Conservation (phyloP, 768 basidiomycete genomes). For the Hemileccinum rubropunctum region DNA sequence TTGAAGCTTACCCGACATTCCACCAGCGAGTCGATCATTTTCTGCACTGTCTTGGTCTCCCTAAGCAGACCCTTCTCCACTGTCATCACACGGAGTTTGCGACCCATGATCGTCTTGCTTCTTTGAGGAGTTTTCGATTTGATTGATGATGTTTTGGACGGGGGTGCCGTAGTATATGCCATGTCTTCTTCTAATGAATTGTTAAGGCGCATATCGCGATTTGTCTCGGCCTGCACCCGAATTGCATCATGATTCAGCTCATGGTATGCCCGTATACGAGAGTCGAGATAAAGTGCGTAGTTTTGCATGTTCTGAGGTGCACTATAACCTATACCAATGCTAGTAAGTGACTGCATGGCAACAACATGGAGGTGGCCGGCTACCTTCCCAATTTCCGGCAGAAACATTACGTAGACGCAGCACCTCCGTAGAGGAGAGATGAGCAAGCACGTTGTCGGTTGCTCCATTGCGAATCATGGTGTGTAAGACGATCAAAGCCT, state of each 20-base stretch:
- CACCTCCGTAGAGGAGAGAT: conserved; percentile 80
- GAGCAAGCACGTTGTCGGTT: conserved; percentile 86
- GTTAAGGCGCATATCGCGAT: conserved; percentile 71
- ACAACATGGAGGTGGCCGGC: conserved; percentile 12
- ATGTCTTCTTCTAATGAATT: conserved; percentile 65
- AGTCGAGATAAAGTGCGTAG: conserved; percentile 87
- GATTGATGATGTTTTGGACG: conserved; percentile 30
- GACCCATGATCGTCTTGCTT: conserved; percentile 76
- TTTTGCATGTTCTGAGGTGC: conserved; percentile 83
- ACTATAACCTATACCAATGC: conserved; percentile 59
- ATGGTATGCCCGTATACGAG: conserved; percentile 82
- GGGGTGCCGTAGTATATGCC: conserved; percentile 30
- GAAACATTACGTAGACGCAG: conserved; percentile 78
- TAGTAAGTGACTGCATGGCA: neutral
- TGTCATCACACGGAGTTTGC: conserved; percentile 86
- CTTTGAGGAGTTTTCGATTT: conserved; percentile 42
- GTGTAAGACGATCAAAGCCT: conserved; percentile 92
- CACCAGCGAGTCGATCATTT: conserved; percentile 82
- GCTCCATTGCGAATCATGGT: conserved; percentile 97
- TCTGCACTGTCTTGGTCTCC: conserved; percentile 89
- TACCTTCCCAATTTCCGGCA: conserved; percentile 87
- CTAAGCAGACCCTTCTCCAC: conserved; percentile 94
- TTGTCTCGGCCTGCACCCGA: conserved; percentile 88
- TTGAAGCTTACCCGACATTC: conserved; percentile 73
- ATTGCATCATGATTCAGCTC: conserved; percentile 95